A percentile compares a stretch with the other conserved stretches of the same genome.
Conservation (phyloP, 768 basidiomycete species). For the Pleurotus salmoneostramineus region DNA sequence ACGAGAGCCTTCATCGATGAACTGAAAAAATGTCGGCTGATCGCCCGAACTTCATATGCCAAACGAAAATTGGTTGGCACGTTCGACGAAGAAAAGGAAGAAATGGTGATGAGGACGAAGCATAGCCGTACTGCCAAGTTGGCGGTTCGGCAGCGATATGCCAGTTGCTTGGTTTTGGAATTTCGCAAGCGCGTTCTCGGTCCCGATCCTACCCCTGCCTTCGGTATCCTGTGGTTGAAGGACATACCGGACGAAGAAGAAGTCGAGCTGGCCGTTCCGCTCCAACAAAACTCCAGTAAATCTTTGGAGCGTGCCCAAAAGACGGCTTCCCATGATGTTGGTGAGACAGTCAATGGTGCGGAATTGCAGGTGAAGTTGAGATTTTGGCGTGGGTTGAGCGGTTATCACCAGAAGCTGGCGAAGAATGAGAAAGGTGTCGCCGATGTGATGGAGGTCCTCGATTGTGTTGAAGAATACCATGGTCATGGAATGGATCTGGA, state of each 20-base stretch:
- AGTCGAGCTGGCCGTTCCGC: conserved; percentile 20
- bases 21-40: conserved; percentile 33
- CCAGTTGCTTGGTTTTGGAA: conserved; percentile 33
- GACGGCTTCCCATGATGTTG: conserved; percentile 21
- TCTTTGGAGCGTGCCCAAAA: conserved; percentile 20
- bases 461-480: conserved; percentile 33
- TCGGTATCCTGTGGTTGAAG: conserved; percentile 37
- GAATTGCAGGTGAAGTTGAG: conserved; percentile 31
- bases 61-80: conserved; percentile 30
- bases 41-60: conserved; percentile 31
- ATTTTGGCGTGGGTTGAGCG: conserved; percentile 38
- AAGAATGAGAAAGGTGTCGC: conserved; percentile 28
- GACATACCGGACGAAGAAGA: conserved; percentile 35
- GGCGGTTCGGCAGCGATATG: conserved; percentile 36
- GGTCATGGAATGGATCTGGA: conserved; percentile 20
- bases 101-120: conserved; percentile 30
- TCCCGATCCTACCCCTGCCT: conserved; percentile 30
- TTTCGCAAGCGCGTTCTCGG: conserved; percentile 30
- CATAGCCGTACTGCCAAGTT: conserved; percentile 25
- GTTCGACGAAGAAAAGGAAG: conserved; percentile 14
- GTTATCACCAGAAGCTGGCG: conserved; percentile 33
- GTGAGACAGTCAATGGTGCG: conserved; percentile 18
- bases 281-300: conserved; percentile 19
- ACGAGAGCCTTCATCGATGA: conserved; percentile 23
- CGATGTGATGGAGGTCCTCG: conserved; percentile 39